These are phyloP conservation scores for Ambrosia artemisiifolia DNA, from an alignment of 129 eudicot species.

Conservation along the genomic window DNA sequence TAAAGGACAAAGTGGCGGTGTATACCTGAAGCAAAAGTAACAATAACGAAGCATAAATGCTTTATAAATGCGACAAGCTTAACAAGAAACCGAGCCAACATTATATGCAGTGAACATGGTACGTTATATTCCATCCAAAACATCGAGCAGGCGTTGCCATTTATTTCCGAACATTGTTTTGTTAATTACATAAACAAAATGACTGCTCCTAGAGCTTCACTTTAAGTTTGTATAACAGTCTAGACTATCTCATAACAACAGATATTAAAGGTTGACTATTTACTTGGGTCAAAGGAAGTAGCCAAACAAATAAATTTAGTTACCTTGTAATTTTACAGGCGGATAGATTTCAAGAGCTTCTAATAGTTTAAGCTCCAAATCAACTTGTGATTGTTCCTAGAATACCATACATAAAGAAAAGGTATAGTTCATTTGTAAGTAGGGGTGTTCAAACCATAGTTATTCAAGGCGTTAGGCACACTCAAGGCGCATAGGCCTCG, in stretches of 20 bases:
- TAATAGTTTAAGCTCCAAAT: slow-evolving; percentile 75
- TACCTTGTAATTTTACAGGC: slow-evolving; percentile 76
- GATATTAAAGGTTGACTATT: not conserved
- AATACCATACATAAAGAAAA: not conserved
- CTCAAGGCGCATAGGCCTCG: too few relatives aligned
- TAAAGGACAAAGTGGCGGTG: slow-evolving; percentile 92
- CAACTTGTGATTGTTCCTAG: slow-evolving; percentile 80
- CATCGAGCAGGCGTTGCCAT: too few relatives aligned
- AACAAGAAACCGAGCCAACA: not conserved
- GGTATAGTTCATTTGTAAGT: slow-evolving; percentile 2
- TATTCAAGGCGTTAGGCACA: too few relatives aligned
- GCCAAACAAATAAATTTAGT: not conserved
- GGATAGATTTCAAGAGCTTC: slow-evolving; percentile 96
- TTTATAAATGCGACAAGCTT: slow-evolving; percentile 2
- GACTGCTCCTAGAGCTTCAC: not conserved
- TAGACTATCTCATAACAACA: not conserved
- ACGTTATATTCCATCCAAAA: too few relatives aligned
- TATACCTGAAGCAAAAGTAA: slow-evolving; percentile 55
- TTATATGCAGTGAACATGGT: not conserved
- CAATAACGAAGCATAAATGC: too few relatives aligned
- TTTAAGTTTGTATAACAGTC: not conserved
- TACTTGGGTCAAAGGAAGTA: not conserved
- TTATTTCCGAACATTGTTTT: too few relatives aligned
- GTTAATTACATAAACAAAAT: not conserved
- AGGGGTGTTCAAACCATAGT: not conserved